Evolutionary conservation across 2,329 filamentous ascomycete genomes (phyloP), one percentile per base, ranked within the genome.

Genomic region (Dryadomyces quercus-mongolicae): DNA sequence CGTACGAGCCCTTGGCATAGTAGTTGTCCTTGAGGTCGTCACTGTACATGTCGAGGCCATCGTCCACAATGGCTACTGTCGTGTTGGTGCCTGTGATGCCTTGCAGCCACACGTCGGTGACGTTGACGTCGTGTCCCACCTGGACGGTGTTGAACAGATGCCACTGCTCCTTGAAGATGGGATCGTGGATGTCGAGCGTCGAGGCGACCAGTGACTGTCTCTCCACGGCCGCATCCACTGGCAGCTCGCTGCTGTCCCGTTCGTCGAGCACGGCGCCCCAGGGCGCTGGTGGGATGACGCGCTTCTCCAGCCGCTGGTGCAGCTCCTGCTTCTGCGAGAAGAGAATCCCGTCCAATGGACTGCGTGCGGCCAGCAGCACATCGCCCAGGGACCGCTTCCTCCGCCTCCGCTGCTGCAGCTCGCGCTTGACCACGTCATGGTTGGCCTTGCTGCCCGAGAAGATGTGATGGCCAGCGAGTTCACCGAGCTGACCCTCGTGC

Each of bases 21-120:
- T 96, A 98, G 67, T 98, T 98, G 62, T 82, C 85, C 67, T 87
- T 91, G 48, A 98, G 72, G 66, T 98, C 93, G 25, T 88, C 78
- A 72, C 91, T 97, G 71, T 95, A 81, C 85, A 98, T 93, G 65
- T 98, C 93, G 60, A 98, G 70, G 0, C 93, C 93, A 69, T 98
- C 93, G 64, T 98, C 93, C 3, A 98, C 88, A 61, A 98, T 93
- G 54, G 92, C 92, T 2, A 95, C 89, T 1, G 88, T 95, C 18
- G 86, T 80, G 57, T 92, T 92, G 62, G 88, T 81, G 53, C 93
- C 93, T 0, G 92, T 97, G 55, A 96, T 84, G 5, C 91, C 92
- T 61, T 93, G 82, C 62, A 88, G 67, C 93, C 93, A 98, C 6
- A 97, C 77, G 13, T 84, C 89, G 0, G 90, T 95, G n/a, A 97